Base-by-base conservation (phyloP, 2,329 filamentous ascomycete genomes). In the Juglanconis oblonga region DNA sequence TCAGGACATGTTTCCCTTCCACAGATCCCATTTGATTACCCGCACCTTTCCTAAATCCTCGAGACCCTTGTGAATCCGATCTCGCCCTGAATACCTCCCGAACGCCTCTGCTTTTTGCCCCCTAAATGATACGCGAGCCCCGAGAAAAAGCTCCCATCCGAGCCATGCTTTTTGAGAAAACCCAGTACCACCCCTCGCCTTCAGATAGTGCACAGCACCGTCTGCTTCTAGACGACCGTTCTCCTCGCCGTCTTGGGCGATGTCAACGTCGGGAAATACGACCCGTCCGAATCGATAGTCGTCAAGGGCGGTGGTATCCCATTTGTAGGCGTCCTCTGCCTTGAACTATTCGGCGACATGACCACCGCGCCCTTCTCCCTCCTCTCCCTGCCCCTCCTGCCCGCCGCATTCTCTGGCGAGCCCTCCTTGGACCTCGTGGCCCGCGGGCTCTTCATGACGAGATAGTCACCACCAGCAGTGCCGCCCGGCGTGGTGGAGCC, bases 241-340 rank as follows among this genome's bases (percentile, higher is more conserved):
- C 69, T 74, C 61, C 72, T 77, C 44, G 64, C 58, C 5, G 65
- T 57, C 45, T 74, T 75, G 31, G 74, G 69, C 2, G 70, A 71
- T 36, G 67, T 66, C 48, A 69, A 65, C 5, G 72, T 59, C 5
- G 77, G 72, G 42, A 81, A 82, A 63, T 81, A 82, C 38, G 74
- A 59, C 13, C 50, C 72, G 31, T 79, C 75, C 9, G 73, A 53
- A 57, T 74, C 64, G 3, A 76, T 51, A 40, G 65, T 67, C 3
- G 69, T 71, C 33, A 74, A 65, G 0, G 68, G 65, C 7, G 69
- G 66, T 2, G 68, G 64, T 52, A 67, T 66, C 29, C 57, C 53
- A 31, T 48, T 66, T 13, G 80, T 79, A 3, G 81, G 79, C 3
- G 81, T 83, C 61, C 81, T 76, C 1, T 76, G 73, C 52, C 78